Conservation (phyloP, 208 protist species). For the Leishmania turanica region DNA sequence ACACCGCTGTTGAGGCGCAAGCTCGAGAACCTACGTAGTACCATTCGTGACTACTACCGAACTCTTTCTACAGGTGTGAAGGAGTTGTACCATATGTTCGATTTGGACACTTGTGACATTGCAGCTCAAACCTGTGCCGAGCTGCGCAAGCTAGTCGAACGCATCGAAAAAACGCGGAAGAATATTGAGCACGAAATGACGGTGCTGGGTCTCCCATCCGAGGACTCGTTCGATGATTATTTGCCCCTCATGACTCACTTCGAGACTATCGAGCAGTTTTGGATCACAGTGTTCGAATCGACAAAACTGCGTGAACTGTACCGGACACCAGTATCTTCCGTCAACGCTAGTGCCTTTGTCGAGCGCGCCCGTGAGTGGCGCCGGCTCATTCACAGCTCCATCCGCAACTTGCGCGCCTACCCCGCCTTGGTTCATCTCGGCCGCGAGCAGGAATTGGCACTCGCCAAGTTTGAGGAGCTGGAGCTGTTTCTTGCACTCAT, state of each 20-base stretch:
- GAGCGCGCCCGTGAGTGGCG: slow-evolving; percentile 81
- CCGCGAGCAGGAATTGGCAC: slow-evolving; percentile 77
- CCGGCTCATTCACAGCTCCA: slow-evolving; percentile 70
- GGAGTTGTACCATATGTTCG: slow-evolving; percentile 86
- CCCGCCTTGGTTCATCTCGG: slow-evolving; percentile 71
- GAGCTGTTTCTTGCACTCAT: slow-evolving; percentile 71
- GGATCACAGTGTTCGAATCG: slow-evolving; percentile 61
- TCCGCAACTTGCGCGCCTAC: slow-evolving; percentile 71
- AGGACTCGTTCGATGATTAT: slow-evolving; percentile 72
- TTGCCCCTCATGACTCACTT: slow-evolving; percentile 62
- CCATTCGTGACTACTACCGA: slow-evolving; percentile 51
- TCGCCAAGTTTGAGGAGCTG: slow-evolving; percentile 78
- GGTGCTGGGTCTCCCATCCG: slow-evolving; percentile 38
- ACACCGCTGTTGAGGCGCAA: slow-evolving; percentile 58
- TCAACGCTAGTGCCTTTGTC: slow-evolving; percentile 67
- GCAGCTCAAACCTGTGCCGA: slow-evolving; percentile 85
- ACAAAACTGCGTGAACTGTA: slow-evolving; percentile 78
- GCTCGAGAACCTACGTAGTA: slow-evolving; percentile 47
- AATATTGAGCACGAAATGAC: slow-evolving; percentile 62
- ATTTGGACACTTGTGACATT: slow-evolving; percentile 85
- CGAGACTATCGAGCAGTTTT: slow-evolving; percentile 88
- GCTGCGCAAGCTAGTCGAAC: slow-evolving; percentile 66
- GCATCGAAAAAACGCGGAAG: slow-evolving; percentile 51
- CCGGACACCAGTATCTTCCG: slow-evolving; percentile 48
- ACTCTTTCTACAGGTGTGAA: slow-evolving; percentile 76